Evolutionary conservation across 2,329 filamentous ascomycete species (phyloP), one percentile per base, ranked within the genome.

Genomic region (Leptodontidium sp.): DNA sequence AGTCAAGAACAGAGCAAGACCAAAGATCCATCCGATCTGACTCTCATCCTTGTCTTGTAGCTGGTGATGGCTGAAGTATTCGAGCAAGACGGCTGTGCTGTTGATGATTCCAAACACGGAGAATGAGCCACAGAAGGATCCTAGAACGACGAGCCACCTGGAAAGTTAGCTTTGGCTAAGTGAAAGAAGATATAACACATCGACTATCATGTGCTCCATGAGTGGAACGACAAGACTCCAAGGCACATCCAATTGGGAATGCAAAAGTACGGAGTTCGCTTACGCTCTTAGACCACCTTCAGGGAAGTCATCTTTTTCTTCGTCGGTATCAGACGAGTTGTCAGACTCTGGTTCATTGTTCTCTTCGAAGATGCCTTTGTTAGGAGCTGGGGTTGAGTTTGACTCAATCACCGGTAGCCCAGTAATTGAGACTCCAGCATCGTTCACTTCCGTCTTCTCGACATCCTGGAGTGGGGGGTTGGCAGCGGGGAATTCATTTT

Each of bases 81-180:
- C 83, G 76, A 91, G 85, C 77, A 90, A 87, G 1, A 86, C 86
- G 5, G 87, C 89, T 26, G 89, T 82, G 72, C 84, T 85, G 73
- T 90, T 89, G 82, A 91, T 87, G 72, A 90, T 83, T 0, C 90
- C 90, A 50, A 92, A 86, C 12, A 84, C 83, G 9, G 87, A 85
- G 58, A 89, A 82, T 72, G 90, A 85, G 6, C 86, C 88, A 71
- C 84, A 85, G 77, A 91, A 91, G 14, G 85, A 86, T 35, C 90
- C 90, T 7, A 91, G 78, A 5, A 92, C 89, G 26, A 92, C 90
- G 6, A 87, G 81, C 88, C 90, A 92, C 68, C 67, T 68, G n/a
- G 26, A 35, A 50, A 57, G 43, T 61, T 47, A 59, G 24, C 24
- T 17, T 58, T 50, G 14, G 7, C 24, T 40, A 52, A 52, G 61